Evolutionary conservation across 306 rosid genomes (phyloP).

Genomic region (Cucumis melo): DNA sequence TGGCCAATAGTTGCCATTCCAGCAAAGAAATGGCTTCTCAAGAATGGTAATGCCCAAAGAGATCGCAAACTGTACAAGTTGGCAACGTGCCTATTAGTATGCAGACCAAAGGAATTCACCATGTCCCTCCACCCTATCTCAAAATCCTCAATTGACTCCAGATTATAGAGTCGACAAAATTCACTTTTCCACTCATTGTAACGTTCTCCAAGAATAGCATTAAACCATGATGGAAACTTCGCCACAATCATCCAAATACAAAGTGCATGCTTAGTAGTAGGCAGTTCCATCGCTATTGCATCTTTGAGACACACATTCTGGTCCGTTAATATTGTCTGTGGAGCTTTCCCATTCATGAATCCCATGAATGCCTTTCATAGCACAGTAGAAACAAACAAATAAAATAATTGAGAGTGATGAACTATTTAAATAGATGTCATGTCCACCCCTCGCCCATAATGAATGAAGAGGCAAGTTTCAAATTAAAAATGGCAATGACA

Average conservation of each 20-base stretch:
- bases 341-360: conserved; percentile 86
- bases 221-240: conserved; percentile 96
- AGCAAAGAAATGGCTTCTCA: conserved; percentile 88
- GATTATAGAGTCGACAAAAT: conserved; percentile 68
- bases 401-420: neutral
- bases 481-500: neutral
- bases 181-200: conserved; percentile 94
- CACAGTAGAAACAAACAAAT: conserved; percentile 10
- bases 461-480: neutral
- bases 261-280: conserved; percentile 67
- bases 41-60: conserved; percentile 83
- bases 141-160: conserved; percentile 79
- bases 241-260: conserved; percentile 99
- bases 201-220: conserved; percentile 89
- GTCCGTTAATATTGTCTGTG: conserved; percentile 81
- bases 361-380: conserved; percentile 76
- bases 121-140: conserved; percentile 87
- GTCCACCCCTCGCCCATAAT: neutral
- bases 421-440: neutral
- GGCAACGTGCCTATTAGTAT: conserved; percentile 67
- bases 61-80: conserved; percentile 61
- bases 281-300: conserved; percentile 66
- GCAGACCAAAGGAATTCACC: conserved; percentile 82
- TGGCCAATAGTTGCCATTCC: conserved; percentile 86
- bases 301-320: conserved; percentile 86